Evolutionary conservation across 495 filamentous ascomycete species (phyloP).

Genomic region (Aspergillus avenaceus): DNA sequence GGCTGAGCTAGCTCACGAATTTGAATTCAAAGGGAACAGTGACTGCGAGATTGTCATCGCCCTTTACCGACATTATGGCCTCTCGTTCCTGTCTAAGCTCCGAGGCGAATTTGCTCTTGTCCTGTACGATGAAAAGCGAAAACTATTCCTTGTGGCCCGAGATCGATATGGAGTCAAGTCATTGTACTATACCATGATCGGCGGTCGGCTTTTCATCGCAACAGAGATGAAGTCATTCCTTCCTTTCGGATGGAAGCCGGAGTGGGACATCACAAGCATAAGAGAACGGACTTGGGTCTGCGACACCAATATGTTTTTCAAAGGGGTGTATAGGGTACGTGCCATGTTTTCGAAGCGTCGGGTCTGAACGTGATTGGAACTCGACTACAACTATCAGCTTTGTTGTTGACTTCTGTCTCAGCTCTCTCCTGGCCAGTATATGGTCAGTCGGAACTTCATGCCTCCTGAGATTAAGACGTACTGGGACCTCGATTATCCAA

Average conservation of each 20-base stretch:
- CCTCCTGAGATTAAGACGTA: slow-evolving; percentile 23
- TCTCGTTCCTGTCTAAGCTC: slow-evolving; percentile 39
- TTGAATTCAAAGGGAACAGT: slow-evolving; percentile 35
- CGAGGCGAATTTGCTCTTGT: slow-evolving; percentile 49
- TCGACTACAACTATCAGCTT: slow-evolving; percentile 14
- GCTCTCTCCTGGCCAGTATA: slow-evolving; percentile 17
- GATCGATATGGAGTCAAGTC: slow-evolving; percentile 54
- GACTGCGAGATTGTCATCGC: slow-evolving; percentile 50
- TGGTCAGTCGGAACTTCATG: slow-evolving; percentile 18
- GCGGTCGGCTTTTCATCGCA: slow-evolving; percentile 32
- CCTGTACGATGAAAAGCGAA: slow-evolving; percentile 38
- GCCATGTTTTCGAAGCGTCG: background rate
- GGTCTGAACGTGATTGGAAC: no score
- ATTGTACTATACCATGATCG: slow-evolving; percentile 40
- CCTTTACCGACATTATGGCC: slow-evolving; percentile 44
- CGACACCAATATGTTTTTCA: slow-evolving; percentile 41
- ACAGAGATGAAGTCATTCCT: slow-evolving; percentile 46
- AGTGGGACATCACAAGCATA: slow-evolving; percentile 46
- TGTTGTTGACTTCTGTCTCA: slow-evolving; percentile 1
- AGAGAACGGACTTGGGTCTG: slow-evolving; percentile 30
- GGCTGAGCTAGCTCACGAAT: slow-evolving; percentile 24
- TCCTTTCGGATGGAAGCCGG: slow-evolving; percentile 39
- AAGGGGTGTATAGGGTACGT: slow-evolving; percentile 32
- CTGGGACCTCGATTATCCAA: slow-evolving; percentile 45
- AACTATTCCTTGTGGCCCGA: slow-evolving; percentile 39